Base-by-base conservation (phyloP, 805 yeast species). In the Wickerhamiella vanderwaltii region DNA sequence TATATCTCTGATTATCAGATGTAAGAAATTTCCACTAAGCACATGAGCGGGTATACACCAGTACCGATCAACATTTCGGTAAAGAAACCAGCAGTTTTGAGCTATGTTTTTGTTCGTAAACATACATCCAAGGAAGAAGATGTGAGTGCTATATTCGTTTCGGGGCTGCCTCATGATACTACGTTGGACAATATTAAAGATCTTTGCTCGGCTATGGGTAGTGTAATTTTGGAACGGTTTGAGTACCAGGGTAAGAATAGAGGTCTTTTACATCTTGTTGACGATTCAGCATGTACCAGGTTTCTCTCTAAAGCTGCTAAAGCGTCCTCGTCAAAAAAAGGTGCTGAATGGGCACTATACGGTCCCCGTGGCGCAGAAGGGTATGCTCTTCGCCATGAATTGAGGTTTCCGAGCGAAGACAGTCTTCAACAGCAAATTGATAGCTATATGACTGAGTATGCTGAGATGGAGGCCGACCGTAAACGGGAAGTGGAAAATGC, bases 191-290 rank as follows among this genome's bases (percentile, higher is more conserved):
- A 64, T 26, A 55, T 85, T 36, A 78, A 74, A 53, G 67, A 65
- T 43, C 68, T 76, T 31, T 73, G 85, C 51, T 62, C 61, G 44
- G 58, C 63, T 5, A 67, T 70, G 35, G 77, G 72, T 34, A 55
- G 61, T 30, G 71, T 67, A 51, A 54, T 60, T 12, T 53, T 61
- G n/a, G 55, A 59, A 31, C 42, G 46, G 6, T 54, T 58, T 53
- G 50, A 55, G 13, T 46, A 42, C 66, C 54, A 53, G 9, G 51
- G 55, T 13, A 59, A 60, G 2, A 51, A 68, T 43, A 74, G 67
- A 49, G 88, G 83, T 0, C 63, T 84, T 6, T 68, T 84, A 32
- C 74, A 76, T 22, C 77, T 85, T 55, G 71, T 86, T 5, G 96
- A 85, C 59, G 75, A 75, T 52, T 59, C 78, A 2, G 71, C 83